Evolutionary conservation across 139 green algal species (phyloP).

Genomic region (Tetraselmis striata): DNA sequence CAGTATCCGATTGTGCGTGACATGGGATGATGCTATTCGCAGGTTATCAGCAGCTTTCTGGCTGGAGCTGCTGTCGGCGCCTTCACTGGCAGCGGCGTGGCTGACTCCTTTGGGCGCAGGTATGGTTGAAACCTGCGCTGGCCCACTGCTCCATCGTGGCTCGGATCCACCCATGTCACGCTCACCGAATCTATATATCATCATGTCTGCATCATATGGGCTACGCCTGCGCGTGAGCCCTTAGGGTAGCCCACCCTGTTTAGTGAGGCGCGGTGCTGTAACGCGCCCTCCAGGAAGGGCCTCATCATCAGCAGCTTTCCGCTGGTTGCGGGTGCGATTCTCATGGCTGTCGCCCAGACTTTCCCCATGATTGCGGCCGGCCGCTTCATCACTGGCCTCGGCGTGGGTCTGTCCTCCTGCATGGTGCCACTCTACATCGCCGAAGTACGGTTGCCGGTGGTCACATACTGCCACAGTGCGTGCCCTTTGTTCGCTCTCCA

Average conservation of each 20-base stretch:
- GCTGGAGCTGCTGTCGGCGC: constrained; percentile 65
- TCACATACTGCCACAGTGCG: no score
- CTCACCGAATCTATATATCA: no score
- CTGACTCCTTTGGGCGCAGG: constrained; percentile 67
- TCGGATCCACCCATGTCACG: no score
- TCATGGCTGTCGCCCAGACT: constrained; percentile 51
- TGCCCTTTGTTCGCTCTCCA: neutral
- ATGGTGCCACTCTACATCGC: constrained; percentile 93
- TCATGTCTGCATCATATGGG: no score
- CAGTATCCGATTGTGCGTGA: no score
- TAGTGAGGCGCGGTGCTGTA: no score
- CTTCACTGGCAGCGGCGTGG: constrained; percentile 56
- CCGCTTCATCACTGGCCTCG: constrained; percentile 72
- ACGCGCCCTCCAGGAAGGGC: no score
- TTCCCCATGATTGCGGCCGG: constrained; percentile 65
- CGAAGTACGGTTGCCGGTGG: constrained; percentile 42
- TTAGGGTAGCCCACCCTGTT: no score
- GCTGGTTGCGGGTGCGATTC: constrained; percentile 63
- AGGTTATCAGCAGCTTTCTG: constrained; percentile 80
- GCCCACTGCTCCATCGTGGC: no score
- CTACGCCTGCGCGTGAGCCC: no score
- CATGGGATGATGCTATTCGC: no score
- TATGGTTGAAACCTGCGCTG: no score
- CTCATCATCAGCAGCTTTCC: constrained; percentile 64
- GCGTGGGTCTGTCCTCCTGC: constrained; percentile 83